Percentiles rank a stretch among this genome's conserved stretches.
phyloP scores from a whole-genome alignment of 1,284 basidiomycete genomes.

The Sporisorium graminicola region DNA sequence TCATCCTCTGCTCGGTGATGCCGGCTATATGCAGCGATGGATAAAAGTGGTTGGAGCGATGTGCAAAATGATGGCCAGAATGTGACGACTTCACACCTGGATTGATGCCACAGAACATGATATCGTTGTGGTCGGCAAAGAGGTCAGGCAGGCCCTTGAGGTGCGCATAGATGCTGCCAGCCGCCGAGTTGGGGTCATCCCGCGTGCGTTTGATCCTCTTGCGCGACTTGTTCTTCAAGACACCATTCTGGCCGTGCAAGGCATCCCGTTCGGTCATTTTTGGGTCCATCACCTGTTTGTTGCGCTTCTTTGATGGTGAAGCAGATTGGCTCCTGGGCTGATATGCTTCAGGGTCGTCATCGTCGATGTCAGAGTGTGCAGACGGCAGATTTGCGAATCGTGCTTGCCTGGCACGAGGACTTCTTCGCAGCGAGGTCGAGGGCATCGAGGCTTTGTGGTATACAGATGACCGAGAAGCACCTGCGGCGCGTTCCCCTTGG shows the following conservation, averaged over 20 bases:
- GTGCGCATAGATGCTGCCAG: conserved; percentile 43
- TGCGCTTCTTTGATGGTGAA: conserved; percentile 5
- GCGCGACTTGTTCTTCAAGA: conserved; percentile 12
- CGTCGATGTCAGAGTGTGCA: neutral
- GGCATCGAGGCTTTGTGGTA: neutral
- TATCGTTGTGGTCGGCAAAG: conserved; percentile 36
- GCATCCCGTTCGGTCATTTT: neutral
- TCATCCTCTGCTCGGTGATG: conserved; percentile 43
- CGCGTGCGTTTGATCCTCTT: conserved; percentile 35
- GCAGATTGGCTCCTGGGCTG: neutral
- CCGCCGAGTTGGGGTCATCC: conserved; percentile 46
- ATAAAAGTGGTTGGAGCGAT: conserved; percentile 57
- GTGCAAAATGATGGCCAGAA: conserved; percentile 48
- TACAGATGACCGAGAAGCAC: neutral
- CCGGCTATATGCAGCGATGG: conserved; percentile 40
- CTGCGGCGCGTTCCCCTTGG: neutral
- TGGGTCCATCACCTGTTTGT: neutral
- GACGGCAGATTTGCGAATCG: conserved; percentile 4
- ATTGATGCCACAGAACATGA: conserved; percentile 58
- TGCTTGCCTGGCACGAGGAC: conserved; percentile 11
- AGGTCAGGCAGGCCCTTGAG: conserved; percentile 38
- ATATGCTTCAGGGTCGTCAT: neutral
- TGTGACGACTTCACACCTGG: conserved; percentile 47
- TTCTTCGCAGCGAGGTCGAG: conserved; percentile 5
- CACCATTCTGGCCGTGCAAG: neutral